These are phyloP conservation scores for Fraxinus albicans DNA, from an alignment of 305 asterid genomes.

Conservation along the genomic window DNA sequence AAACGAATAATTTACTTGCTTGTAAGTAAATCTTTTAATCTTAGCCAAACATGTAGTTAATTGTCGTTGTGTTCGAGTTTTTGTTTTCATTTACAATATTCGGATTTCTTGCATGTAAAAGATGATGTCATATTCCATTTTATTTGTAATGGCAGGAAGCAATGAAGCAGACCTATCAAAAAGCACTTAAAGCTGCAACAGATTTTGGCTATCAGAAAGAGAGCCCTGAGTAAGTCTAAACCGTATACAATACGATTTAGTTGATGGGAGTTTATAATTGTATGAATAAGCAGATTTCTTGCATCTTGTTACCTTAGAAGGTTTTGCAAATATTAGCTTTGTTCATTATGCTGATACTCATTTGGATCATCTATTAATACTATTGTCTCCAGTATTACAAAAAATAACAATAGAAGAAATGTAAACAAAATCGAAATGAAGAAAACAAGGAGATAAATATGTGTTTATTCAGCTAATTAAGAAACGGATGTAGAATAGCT, in stretches of 20 bases:
- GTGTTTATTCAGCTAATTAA: not conserved
- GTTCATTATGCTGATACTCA: not conserved
- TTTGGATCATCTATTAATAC: not conserved
- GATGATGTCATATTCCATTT: constrained; percentile 1
- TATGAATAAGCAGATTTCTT: not conserved
- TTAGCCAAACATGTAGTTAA: not conserved
- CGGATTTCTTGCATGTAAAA: constrained; percentile 11
- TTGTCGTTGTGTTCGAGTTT: not conserved
- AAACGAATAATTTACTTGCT: not conserved
- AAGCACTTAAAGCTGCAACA: constrained; percentile 76
- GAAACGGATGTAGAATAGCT: not conserved
- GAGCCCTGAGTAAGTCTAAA: constrained; percentile 83
- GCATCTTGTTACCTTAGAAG: not conserved
- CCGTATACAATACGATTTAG: not conserved
- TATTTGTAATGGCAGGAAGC: constrained; percentile 66
- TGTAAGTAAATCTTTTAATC: not conserved
- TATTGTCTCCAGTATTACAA: not conserved
- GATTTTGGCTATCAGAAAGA: constrained; percentile 96
- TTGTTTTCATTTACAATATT: not conserved
- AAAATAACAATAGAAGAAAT: not conserved
- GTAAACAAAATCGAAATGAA: not conserved
- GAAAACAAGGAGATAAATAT: not conserved
- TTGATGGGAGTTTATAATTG: not conserved
- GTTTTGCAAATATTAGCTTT: not conserved
- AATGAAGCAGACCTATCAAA: constrained; percentile 88